These are phyloP conservation scores for Phytopythium chamaehyphon DNA, from an alignment of 352 stramenopile species.

Conservation along the genomic window DNA sequence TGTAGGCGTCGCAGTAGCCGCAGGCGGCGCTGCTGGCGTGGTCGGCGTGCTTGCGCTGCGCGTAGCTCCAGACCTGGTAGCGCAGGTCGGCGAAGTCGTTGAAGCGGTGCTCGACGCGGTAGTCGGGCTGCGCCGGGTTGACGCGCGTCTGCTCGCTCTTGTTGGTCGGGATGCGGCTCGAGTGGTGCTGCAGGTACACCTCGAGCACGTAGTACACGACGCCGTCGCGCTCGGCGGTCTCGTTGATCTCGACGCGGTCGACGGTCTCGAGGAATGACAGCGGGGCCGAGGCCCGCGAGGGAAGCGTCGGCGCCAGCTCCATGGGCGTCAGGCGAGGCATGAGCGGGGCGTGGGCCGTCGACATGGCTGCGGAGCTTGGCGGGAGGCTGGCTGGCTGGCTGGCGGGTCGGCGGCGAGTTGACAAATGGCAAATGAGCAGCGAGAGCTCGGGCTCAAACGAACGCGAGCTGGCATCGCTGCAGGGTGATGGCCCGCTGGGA, in stretches of 20 bases:
- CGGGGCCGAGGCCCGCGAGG: constrained; percentile 23
- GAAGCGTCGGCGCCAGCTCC: constrained; percentile 16
- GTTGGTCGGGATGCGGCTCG: constrained; percentile 58
- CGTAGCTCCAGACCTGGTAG: constrained; percentile 43
- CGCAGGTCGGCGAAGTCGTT: constrained; percentile 50
- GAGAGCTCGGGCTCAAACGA: background rate
- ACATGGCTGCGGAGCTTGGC: constrained; percentile 13
- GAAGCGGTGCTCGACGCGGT: constrained; percentile 45
- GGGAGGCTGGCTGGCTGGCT: background rate
- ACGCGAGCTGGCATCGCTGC: background rate
- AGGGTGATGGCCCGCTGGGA: background rate
- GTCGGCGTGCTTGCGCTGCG: constrained; percentile 30
- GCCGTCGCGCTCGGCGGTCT: constrained; percentile 25
- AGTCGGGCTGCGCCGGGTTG: constrained; percentile 28
- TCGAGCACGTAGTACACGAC: constrained; percentile 52
- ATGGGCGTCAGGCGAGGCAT: constrained; percentile 19
- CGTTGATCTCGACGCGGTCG: constrained; percentile 42
- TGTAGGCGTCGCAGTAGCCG: constrained; percentile 46
- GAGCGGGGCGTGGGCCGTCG: constrained; percentile 15
- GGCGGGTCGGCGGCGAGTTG: constrained; percentile 12
- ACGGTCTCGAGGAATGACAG: constrained; percentile 30
- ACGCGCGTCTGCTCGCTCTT: constrained; percentile 21
- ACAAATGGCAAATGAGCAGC: constrained; percentile 32
- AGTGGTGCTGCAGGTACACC: constrained; percentile 49
- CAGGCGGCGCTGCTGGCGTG: constrained; percentile 23